phyloP scores from a whole-genome alignment of 805 yeast genomes.

The Hanseniaspora vineae region DNA sequence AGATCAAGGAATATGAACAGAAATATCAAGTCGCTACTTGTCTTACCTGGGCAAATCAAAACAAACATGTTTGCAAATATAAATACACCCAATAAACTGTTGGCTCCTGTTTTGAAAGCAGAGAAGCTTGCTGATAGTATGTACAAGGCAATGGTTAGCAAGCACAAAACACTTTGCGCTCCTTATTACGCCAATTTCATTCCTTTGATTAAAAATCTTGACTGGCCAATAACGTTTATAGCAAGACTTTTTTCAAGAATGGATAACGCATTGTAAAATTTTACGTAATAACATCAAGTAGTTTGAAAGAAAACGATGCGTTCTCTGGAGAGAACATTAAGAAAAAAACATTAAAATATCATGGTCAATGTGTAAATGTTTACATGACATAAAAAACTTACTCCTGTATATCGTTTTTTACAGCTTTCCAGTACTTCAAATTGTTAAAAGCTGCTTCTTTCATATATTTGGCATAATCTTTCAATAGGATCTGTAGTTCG shows the following conservation, averaged over 20 bases:
- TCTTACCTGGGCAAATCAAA: constrained; percentile 79
- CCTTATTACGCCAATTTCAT: constrained; percentile 70
- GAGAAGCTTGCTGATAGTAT: constrained; percentile 47
- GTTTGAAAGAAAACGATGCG: constrained; percentile 1
- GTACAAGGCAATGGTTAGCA: constrained; percentile 37
- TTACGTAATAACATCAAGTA: too few species aligned
- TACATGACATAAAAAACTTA: neutral
- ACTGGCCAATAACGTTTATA: constrained; percentile 41
- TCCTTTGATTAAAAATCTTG: constrained; percentile 58
- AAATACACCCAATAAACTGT: constrained; percentile 51
- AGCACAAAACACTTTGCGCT: constrained; percentile 51
- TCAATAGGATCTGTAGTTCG: constrained; percentile 15
- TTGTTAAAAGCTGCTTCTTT: constrained; percentile 19
- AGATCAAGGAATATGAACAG: constrained; percentile 28
- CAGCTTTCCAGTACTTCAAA: constrained; percentile 18
- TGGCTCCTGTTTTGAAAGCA: constrained; percentile 80
- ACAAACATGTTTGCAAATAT: constrained; percentile 68
- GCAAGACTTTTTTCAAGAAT: constrained; percentile 46
- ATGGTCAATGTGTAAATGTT: neutral
- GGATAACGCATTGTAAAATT: constrained; percentile 28
- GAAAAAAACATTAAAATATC: neutral
- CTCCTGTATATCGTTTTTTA: constrained; percentile 5
- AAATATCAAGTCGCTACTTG: constrained; percentile 51
- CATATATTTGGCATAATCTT: constrained; percentile 18
- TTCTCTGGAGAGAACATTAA: neutral